These are phyloP conservation scores for Cytospora schulzeri DNA, from an alignment of 2,329 filamentous ascomycete species.

Conservation along the genomic window DNA sequence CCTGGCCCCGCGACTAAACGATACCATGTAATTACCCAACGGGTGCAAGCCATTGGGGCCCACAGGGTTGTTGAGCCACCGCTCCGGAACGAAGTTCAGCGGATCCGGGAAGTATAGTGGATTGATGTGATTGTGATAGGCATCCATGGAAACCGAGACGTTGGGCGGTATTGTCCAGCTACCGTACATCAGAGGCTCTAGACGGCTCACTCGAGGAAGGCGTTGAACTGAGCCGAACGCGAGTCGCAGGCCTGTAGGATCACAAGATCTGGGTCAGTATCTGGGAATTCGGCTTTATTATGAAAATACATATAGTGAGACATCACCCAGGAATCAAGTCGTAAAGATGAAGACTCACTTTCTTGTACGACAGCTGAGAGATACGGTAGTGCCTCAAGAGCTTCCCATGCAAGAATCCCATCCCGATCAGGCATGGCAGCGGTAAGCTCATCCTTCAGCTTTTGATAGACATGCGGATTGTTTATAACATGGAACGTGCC, in stretches of 20 bases:
- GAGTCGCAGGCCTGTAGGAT: too few species aligned
- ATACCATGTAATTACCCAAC: neutral
- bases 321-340: too few species aligned
- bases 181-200: too few species aligned
- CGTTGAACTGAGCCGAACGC: too few species aligned
- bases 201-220: too few species aligned
- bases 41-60: slow-evolving; percentile 4
- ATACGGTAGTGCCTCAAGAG: slow-evolving; percentile 3
- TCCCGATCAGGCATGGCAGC: slow-evolving; percentile 1
- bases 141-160: slow-evolving; percentile 3
- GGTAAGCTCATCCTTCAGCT: neutral
- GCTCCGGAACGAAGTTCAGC: neutral
- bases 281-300: neutral
- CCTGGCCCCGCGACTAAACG: neutral
- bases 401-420: neutral
- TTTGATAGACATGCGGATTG: neutral
- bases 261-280: neutral
- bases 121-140: neutral
- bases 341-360: slow-evolving; percentile 3
- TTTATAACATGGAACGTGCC: neutral
- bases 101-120: neutral
- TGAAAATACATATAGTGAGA: too few species aligned
- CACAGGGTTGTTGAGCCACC: neutral
- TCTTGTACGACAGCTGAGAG: slow-evolving; percentile 3
- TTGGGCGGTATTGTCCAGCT: neutral